Conservation (phyloP, 2,329 filamentous ascomycete genomes). For the Hortaea sp. region DNA sequence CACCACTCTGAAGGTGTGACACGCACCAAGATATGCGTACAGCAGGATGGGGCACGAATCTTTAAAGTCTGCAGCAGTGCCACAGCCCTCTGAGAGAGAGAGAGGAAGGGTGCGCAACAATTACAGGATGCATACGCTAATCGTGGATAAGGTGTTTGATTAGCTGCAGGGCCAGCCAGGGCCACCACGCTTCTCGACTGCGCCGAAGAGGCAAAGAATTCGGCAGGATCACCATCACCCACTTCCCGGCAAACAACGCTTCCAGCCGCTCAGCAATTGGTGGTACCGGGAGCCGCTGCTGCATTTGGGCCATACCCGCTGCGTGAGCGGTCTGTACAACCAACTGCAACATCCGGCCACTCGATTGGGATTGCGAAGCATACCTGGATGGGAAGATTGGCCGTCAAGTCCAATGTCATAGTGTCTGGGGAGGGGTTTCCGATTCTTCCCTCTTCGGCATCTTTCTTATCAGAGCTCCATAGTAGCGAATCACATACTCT, state of each 20-base stretch:
- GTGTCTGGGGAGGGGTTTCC: too few species aligned
- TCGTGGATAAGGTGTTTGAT: background rate
- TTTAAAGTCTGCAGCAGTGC: background rate
- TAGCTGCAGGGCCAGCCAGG: constrained; percentile 2
- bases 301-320: background rate
- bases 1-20: background rate
- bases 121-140: constrained; percentile 3
- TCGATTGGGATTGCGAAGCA: too few species aligned
- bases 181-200: background rate
- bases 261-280: background rate
- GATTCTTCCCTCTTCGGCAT: too few species aligned
- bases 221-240: background rate
- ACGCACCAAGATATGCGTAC: background rate
- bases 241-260: background rate
- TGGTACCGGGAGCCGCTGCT: background rate
- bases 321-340: background rate
- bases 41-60: background rate
- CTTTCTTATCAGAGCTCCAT: too few species aligned
- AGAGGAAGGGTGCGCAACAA: constrained; percentile 1
- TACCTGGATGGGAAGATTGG: too few species aligned
- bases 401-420: too few species aligned
- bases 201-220: background rate
- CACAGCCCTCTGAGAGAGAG: background rate
- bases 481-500: too few species aligned
- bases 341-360: too few species aligned